These are phyloP conservation scores for Fusarium sp. DNA, from an alignment of 2,329 filamentous ascomycete genomes.

Conservation along the genomic window DNA sequence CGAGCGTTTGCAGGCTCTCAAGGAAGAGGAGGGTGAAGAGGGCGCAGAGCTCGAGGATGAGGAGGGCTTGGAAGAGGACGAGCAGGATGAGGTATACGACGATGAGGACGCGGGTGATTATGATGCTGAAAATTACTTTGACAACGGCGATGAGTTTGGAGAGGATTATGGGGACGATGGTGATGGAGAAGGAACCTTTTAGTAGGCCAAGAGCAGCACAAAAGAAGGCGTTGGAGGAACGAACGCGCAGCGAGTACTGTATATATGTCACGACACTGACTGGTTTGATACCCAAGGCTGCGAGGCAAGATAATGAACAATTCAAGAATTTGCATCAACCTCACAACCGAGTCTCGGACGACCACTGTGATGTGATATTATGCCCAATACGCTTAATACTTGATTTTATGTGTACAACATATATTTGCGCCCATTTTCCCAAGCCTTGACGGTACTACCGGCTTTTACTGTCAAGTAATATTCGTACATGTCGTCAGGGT, in stretches of 20 bases:
- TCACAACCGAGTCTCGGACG: neutral
- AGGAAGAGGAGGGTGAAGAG: constrained; percentile 62
- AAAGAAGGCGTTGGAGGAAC: constrained; percentile 13
- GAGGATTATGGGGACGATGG: constrained; percentile 62
- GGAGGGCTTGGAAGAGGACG: constrained; percentile 57
- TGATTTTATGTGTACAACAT: constrained; percentile 2
- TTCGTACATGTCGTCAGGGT: constrained; percentile 44
- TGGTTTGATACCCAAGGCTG: constrained; percentile 45
- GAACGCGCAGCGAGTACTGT: constrained; percentile 28
- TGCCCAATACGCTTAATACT: constrained; percentile 1
- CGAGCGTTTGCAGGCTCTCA: constrained; percentile 56
- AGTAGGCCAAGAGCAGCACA: constrained; percentile 8
- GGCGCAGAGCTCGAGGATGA: constrained; percentile 60
- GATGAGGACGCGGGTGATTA: constrained; percentile 70
- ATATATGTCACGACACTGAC: constrained; percentile 31
- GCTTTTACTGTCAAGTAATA: constrained; percentile 28
- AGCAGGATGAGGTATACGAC: constrained; percentile 61
- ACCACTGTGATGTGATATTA: no score
- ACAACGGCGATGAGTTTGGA: constrained; percentile 64
- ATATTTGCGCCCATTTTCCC: neutral
- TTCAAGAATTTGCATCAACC: constrained; percentile 14
- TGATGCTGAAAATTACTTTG: constrained; percentile 69
- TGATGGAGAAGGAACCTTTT: constrained; percentile 57
- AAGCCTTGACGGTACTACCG: constrained; percentile 1
- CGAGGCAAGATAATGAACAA: constrained; percentile 40